Evolutionary conservation across 495 filamentous ascomycete genomes (phyloP), one percentile per base, ranked within the genome.

Genomic region (Cladorrhinum samala): DNA sequence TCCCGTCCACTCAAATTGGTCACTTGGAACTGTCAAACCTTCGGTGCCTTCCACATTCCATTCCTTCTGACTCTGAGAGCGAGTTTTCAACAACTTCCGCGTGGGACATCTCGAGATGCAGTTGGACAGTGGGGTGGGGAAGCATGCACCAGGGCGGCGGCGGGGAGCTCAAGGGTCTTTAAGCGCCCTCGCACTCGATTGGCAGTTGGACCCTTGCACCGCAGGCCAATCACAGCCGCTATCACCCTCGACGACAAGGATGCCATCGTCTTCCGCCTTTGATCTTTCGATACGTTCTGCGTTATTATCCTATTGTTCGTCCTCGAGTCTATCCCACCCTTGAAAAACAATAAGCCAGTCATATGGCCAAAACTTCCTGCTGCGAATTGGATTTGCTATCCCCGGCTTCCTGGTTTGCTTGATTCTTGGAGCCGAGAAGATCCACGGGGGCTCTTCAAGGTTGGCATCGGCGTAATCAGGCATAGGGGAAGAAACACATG

Each of bases 101-200:
- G n/a, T n/a, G n/a, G 25, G 27, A 33, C 21, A 30, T 40, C n/a
- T 46, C 23, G 55, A 54, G 42, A 49, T 57, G 54, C 49, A 52
- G 50, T 55, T 62, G 50, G 51, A 36, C 46, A 16, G 44, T 57
- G 47, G 36, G 54, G 39, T 56, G 25, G 46, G 46, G 37, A 23
- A 46, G 45, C 27, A n/a, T 48, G 5, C 17, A 49, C 33, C 45
- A 49, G 44, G 38, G 37, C 20, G 30, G 53, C 54, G 52, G 52
- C 39, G 53, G 53, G 40, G 25, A 49, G 43, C 42, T 16, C 54
- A 50, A 43, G 55, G 55, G 21, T 50, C 44, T n/a, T n/a, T 68
- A 68, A 68, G 65, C 65, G 65, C 65, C 63, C 58, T 65, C 48
- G 27, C 52, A 44, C 40, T 38, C 57, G 46, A 66, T 61, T 64